Base-by-base conservation (phyloP, 2,329 filamentous ascomycete genomes). In the Alternaria incomplexa region DNA sequence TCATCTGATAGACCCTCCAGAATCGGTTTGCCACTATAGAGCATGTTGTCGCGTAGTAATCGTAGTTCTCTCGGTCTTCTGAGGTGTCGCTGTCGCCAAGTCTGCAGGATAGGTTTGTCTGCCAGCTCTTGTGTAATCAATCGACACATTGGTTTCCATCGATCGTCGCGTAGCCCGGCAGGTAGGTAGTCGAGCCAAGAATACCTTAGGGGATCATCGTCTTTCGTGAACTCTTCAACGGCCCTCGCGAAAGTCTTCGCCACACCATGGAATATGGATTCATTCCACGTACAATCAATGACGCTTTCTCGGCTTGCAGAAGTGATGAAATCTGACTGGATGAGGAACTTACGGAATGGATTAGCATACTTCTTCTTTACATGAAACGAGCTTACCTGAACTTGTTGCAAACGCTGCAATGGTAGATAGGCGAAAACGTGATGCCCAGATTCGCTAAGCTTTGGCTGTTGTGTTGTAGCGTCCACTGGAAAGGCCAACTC, bases 281-380 rank as follows among this genome's bases (percentile, higher is more conserved):
- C 48, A 43, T 76, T 76, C 73, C 70, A 76, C 3, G 58, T 9
- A 25, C 61, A 66, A n/a, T 73, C 62, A 10, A 65, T 46, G 9
- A 71, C 50, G 40, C 44, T 63, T 45, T 75, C 71, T 13, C 72
- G 69, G 28, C 55, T 74, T 9, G 70, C 69, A 8, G 66, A 60
- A 3, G 71, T 67, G 23, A 73, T 67, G 46, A 76, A 76, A 44
- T 75, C 71, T 11, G 72, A 66, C 53, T 73, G 70, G n/a, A 76
- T 69, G 6, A 73, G 26, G 30, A 76, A 73, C 73, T 76, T 43
- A 17, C 8, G 30, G n/a, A n/a, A 8, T 40, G 26, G 9, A 11
- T 46, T 56, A 40, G 46, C 2, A 3, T 13, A 32, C 22, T 17
- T 11, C 23, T 53, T 13, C n/a, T 5, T 17, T 4, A 1, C n/a